Evolutionary conservation across 305 asterid species (phyloP).

Genomic region (Solanum hybrid): DNA sequence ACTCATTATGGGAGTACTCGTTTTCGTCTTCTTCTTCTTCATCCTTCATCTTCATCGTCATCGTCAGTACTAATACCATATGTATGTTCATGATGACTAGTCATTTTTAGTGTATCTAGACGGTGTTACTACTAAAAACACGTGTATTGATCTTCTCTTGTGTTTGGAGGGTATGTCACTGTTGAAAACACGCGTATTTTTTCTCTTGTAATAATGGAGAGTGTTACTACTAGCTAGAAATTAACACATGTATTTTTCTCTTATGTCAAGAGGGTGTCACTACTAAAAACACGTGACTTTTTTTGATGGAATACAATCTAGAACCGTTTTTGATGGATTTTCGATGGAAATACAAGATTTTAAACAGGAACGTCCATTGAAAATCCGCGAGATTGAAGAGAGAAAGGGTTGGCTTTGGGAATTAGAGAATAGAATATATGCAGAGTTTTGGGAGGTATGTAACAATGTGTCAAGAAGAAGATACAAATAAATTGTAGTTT

Average conservation of each 20-base stretch:
- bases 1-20: background rate
- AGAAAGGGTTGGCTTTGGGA: background rate
- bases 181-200: background rate
- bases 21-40: slow-evolving; percentile 15
- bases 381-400: background rate
- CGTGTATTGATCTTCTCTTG: background rate
- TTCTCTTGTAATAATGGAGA: background rate
- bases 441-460: background rate
- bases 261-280: background rate
- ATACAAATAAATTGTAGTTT: background rate
- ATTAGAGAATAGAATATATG: background rate
- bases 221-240: background rate
- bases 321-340: background rate
- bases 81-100: background rate
- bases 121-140: background rate
- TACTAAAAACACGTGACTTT: background rate
- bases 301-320: too few relatives aligned
- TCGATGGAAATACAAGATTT: background rate
- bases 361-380: background rate
- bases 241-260: background rate
- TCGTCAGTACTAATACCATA: background rate
- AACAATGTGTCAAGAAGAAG: background rate
- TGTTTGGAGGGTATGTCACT: background rate
- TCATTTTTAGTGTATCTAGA: background rate
- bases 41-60: slow-evolving; percentile 5